A percentile compares a stretch with the other conserved stretches of the same genome.
These are phyloP conservation scores for Ceriops tagal DNA, from an alignment of 345 rosid genomes.

Conservation along the genomic window DNA sequence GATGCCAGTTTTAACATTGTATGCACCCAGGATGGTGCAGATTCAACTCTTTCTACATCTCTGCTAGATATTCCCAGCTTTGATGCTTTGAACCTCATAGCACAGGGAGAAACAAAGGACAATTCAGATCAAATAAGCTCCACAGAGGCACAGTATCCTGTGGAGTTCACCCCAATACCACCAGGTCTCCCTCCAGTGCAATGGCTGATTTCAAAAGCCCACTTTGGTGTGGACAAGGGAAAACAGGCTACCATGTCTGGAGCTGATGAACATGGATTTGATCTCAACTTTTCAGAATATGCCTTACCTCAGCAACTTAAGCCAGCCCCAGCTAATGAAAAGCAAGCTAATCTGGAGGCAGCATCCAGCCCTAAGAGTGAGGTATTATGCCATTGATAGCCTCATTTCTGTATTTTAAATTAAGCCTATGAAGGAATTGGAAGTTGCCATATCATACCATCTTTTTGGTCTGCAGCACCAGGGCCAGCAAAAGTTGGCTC, in stretches of 20 bases:
- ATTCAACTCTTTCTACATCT: conserved; percentile 29
- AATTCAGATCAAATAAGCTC: conserved; percentile 18
- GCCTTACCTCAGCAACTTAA: conserved; percentile 31
- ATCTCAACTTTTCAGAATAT: conserved; percentile 29
- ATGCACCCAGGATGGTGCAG: conserved; percentile 36
- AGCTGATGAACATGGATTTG: conserved; percentile 29
- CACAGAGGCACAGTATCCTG: conserved; percentile 29
- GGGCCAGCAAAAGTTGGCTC: conserved; percentile 42
- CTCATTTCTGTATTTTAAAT: neutral
- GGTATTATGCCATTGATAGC: conserved; percentile 36
- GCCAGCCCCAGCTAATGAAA: conserved; percentile 35
- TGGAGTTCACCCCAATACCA: conserved; percentile 44
- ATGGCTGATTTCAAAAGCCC: conserved; percentile 51
- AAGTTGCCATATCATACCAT: conserved; percentile 16
- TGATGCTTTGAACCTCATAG: conserved; percentile 38
- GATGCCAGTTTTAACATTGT: conserved; percentile 16
- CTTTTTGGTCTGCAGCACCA: conserved; percentile 29
- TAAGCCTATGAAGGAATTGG: neutral
- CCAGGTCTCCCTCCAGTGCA: conserved; percentile 81
- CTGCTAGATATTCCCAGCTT: conserved; percentile 56
- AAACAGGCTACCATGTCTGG: conserved; percentile 34
- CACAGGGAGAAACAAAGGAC: conserved; percentile 21
- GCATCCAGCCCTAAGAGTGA: conserved; percentile 36
- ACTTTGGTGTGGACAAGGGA: conserved; percentile 31
- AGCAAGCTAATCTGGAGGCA: conserved; percentile 27